Percentiles rank a stretch among this genome's conserved stretches.
Conservation (phyloP, 805 yeast genomes). For the Yarrowia yakushimensis region DNA sequence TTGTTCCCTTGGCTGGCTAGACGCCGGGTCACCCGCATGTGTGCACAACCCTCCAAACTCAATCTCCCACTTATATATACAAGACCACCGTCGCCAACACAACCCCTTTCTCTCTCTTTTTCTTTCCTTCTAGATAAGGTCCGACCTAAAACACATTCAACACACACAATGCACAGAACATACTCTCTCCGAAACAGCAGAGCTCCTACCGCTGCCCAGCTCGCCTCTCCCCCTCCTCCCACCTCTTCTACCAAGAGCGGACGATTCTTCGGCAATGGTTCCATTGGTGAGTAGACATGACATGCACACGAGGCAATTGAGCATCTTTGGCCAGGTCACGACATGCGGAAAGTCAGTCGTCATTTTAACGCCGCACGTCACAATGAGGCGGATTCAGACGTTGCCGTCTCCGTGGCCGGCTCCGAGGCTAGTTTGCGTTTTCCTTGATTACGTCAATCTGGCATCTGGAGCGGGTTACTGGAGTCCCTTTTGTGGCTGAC, state of each 20-base stretch:
- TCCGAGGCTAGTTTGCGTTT: neutral
- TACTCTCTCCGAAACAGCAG: slow-evolving; percentile 91
- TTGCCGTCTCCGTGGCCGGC: no score
- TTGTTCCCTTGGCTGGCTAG: slow-evolving; percentile 22
- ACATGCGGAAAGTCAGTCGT: neutral
- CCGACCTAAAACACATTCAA: slow-evolving; percentile 1
- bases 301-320: neutral
- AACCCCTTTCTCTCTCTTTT: slow-evolving; percentile 6
- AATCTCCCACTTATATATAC: slow-evolving; percentile 25
- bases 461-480: no score
- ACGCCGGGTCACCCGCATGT: slow-evolving; percentile 25
- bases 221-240: slow-evolving; percentile 94
- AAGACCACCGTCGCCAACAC: slow-evolving; percentile 1
- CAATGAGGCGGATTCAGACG: neutral
- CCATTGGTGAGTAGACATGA: slow-evolving; percentile 32
- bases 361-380: neutral
- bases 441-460: no score
- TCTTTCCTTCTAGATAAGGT: neutral
- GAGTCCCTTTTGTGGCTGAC: neutral
- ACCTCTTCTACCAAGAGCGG: slow-evolving; percentile 80
- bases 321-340: no score
- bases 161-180: slow-evolving; percentile 82
- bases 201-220: slow-evolving; percentile 96
- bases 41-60: slow-evolving; percentile 23
- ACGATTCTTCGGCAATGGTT: slow-evolving; percentile 84